These are phyloP conservation scores for Picea abies DNA, from an alignment of 83 land plant genomes.

Conservation along the genomic window DNA sequence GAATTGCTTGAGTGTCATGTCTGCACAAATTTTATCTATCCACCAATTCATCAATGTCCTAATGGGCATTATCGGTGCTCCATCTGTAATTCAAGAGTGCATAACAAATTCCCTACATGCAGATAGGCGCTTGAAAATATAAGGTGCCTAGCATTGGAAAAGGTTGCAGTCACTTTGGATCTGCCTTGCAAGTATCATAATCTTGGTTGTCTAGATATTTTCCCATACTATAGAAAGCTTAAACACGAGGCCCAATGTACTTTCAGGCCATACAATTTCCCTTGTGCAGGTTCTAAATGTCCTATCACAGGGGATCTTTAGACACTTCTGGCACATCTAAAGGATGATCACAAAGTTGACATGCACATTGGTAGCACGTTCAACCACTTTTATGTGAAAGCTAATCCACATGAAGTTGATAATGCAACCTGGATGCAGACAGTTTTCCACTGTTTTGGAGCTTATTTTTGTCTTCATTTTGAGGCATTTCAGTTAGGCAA, in stretches of 20 bases:
- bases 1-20: conserved; percentile 71
- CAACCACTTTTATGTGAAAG: conserved; percentile 69
- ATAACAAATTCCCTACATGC: conserved; percentile 71
- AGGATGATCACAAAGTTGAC: conserved; percentile 70
- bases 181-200: conserved; percentile 53
- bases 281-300: conserved; percentile 76
- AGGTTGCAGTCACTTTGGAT: conserved; percentile 74
- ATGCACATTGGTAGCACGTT: conserved; percentile 73
- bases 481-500: conserved; percentile 54
- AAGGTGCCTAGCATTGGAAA: conserved; percentile 70
- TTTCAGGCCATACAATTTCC: conserved; percentile 73
- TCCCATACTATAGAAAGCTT: conserved; percentile 66
- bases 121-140: conserved; percentile 74
- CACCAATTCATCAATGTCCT: conserved; percentile 76
- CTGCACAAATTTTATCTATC: conserved; percentile 74
- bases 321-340: conserved; percentile 53
- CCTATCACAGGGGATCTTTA: conserved; percentile 60
- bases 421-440: conserved; percentile 83
- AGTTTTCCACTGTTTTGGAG: conserved; percentile 58
- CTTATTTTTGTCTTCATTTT: conserved; percentile 59
- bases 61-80: conserved; percentile 73
- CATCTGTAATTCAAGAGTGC: conserved; percentile 64
- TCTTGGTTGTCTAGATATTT: conserved; percentile 55
- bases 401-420: conserved; percentile 70
- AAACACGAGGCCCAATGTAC: conserved; percentile 57